Evolutionary conservation across 805 yeast species (phyloP), one percentile per base, ranked within the genome.

Genomic region (Pichia deserticola): DNA sequence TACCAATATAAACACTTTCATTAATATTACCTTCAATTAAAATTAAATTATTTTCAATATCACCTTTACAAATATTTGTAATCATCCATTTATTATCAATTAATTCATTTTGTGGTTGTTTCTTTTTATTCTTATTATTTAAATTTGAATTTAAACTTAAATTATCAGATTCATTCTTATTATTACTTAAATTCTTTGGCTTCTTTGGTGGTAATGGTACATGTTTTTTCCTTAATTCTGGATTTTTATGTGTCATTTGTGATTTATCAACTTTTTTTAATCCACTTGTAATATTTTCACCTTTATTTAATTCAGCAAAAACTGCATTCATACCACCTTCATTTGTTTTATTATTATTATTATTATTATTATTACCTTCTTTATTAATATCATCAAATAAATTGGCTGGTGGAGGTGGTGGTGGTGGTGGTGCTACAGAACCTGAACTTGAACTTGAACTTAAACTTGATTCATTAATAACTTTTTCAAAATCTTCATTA

Each of bases 211-310:
- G 88, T 30, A 78, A 75, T 38, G 96, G 96, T 3, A 76, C 66
- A 3, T 81, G 74, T 5, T 78, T 66, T 10, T 72, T 76, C 60
- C 96, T 84, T 58, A 90, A 73, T 43, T 73, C 82, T 2, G 97
- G 96, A 66, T 89, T 88, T 69, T 89, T 89, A 68, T 89, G 96
- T 27, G 97, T 89, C 89, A 87, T 88, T 68, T 89, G 87, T 8
- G 95, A 84, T 71, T 82, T 88, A 58, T 90, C 97, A 38, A 92
- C 97, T 65, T 92, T 92, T 65, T 85, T 89, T 57, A 93, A 78
- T 12, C 89, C 87, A 36, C 89, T 73, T 1, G 98, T 90, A 60
- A 93, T 84, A 42, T 69, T 71, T 57, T 82, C 86, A 52, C 99
- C 99, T 70, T 84, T 77, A 70, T 84, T 89, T 56, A 93, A 73